Evolutionary conservation across 2,329 filamentous ascomycete species (phyloP).

Genomic region (Trichoderma sp.): DNA sequence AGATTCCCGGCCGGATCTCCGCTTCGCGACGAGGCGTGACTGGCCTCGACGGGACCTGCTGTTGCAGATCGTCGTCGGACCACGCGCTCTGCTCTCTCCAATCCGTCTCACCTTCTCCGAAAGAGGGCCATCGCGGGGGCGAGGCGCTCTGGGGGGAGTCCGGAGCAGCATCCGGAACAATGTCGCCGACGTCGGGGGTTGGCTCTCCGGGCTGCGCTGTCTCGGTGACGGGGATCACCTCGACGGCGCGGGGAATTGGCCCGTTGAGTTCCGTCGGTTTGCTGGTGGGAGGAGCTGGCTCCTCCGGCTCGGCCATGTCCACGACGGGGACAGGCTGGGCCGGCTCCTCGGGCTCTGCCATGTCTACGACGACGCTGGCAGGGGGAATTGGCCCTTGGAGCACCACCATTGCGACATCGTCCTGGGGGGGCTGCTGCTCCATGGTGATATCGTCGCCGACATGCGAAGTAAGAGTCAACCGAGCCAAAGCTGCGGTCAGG

Average conservation of each 20-base stretch:
- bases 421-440: slow-evolving; percentile 15
- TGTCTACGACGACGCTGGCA: background rate
- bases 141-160: background rate
- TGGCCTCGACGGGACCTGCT: background rate
- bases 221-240: slow-evolving; percentile 1
- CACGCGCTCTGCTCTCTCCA: slow-evolving; percentile 8
- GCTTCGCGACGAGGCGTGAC: background rate
- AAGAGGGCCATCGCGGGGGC: slow-evolving; percentile 18
- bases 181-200: slow-evolving; percentile 19
- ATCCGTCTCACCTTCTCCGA: slow-evolving; percentile 21
- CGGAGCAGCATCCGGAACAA: slow-evolving; percentile 22
- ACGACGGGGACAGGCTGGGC: background rate
- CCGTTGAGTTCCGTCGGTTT: slow-evolving; percentile 17
- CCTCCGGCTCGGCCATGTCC: slow-evolving; percentile 19
- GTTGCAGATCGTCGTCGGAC: background rate
- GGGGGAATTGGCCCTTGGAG: slow-evolving; percentile 18
- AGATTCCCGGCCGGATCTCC: slow-evolving; percentile 4
- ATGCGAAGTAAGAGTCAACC: slow-evolving; percentile 14
- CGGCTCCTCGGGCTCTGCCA: slow-evolving; percentile 17
- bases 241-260: background rate
- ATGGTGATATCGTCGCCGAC: slow-evolving; percentile 14
- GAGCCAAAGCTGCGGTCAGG: slow-evolving; percentile 24
- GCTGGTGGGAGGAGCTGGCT: slow-evolving; percentile 1
- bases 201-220: slow-evolving; percentile 9
- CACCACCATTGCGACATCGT: slow-evolving; percentile 20